Percentiles rank a stretch among this genome's conserved stretches.
Evolutionary conservation across 73 alveolate genomes (phyloP).

Genomic region (Paramecium biaurelia): DNA sequence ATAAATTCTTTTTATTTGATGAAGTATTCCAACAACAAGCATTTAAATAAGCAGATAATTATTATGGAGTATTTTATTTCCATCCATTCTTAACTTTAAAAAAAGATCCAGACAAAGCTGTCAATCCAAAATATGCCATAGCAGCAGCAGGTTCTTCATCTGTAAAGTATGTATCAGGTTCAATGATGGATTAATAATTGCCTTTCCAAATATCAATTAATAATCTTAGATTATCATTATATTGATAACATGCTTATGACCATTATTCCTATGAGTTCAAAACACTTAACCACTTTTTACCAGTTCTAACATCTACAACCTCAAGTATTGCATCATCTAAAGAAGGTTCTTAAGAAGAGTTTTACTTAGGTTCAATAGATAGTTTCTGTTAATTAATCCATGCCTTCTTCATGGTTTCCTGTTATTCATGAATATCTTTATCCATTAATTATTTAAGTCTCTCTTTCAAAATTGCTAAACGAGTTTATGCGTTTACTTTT

Average conservation of each 20-base stretch:
- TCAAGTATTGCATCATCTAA: not conserved
- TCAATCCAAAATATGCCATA: conserved; percentile 15
- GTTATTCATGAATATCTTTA: not conserved
- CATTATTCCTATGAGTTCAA: not conserved
- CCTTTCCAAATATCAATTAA: conserved; percentile 47
- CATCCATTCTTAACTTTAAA: conserved; percentile 40
- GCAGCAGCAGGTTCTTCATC: conserved; percentile 56
- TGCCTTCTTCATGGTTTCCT: not conserved
- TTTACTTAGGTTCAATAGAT: not conserved
- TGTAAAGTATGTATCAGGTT: conserved; percentile 50
- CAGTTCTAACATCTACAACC: conserved; percentile 14
- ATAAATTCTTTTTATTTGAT: conserved; percentile 10
- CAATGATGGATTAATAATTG: not conserved
- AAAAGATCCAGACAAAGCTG: conserved; percentile 19
- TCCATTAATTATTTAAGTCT: not conserved
- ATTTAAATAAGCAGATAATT: conserved; percentile 19
- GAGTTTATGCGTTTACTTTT: not conserved
- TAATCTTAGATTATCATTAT: not conserved
- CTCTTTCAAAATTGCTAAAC: not conserved
- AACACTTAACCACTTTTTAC: not conserved
- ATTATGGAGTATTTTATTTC: not conserved
- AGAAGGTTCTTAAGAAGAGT: not conserved
- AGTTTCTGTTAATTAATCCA: not conserved
- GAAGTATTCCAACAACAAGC: conserved; percentile 44
- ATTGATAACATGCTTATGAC: not conserved